Conservation (phyloP, 23 red algal species). For the Rhodosorus marinus region DNA sequence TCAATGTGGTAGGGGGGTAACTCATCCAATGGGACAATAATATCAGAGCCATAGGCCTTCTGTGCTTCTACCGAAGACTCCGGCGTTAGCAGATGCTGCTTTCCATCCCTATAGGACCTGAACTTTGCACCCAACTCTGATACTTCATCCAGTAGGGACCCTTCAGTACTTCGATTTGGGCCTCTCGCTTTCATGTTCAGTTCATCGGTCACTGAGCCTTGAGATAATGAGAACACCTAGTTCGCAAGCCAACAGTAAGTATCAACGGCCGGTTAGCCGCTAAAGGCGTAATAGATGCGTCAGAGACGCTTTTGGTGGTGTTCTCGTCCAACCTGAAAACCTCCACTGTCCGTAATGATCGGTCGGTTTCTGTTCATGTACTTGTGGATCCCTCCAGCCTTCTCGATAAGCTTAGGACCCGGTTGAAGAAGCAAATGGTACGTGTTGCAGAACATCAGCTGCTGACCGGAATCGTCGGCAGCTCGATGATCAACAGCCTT, state of each 20-base stretch:
- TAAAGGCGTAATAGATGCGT: no score
- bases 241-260: no score
- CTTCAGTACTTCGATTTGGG: neutral
- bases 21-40: conserved; percentile 96
- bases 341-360: conserved; percentile 92
- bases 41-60: conserved; percentile 74
- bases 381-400: conserved; percentile 71
- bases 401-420: conserved; percentile 49
- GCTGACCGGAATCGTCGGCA: conserved; percentile 12
- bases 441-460: conserved; percentile 97
- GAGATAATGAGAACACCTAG: conserved; percentile 76
- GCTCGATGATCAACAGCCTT: conserved; percentile 79
- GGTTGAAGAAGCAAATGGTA: conserved; percentile 85
- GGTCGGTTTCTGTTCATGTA: conserved; percentile 62
- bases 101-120: conserved; percentile 73
- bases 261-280: no score
- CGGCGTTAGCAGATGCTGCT: conserved; percentile 46
- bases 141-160: conserved; percentile 22
- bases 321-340: no score
- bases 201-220: conserved; percentile 79
- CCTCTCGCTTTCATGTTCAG: conserved; percentile 85
- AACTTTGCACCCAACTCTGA: conserved; percentile 74
- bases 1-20: conserved; percentile 96
- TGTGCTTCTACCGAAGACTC: conserved; percentile 79
- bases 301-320: no score